Percentiles rank a stretch among this genome's conserved stretches.
phyloP scores from a whole-genome alignment of 2,329 filamentous ascomycete genomes.

The Blastomyces silverae region DNA sequence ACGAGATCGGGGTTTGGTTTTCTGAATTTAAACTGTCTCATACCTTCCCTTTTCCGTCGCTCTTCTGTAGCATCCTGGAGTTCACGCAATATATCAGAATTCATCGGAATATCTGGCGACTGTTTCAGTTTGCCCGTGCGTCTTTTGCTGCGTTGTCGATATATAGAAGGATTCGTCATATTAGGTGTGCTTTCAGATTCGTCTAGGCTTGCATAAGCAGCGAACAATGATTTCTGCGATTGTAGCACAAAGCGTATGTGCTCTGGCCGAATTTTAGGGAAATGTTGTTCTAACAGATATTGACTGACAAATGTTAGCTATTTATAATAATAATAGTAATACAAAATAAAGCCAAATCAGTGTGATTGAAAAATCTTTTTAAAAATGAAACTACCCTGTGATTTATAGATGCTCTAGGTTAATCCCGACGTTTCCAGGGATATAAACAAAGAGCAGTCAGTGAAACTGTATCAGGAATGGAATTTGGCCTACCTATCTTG shows the following conservation, averaged over 20 bases:
- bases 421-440: background rate
- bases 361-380: background rate
- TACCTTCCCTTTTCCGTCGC: slow-evolving; percentile 7
- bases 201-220: slow-evolving; percentile 27
- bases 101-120: background rate
- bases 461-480: slow-evolving; percentile 11
- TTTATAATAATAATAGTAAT: background rate
- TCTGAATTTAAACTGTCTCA: background rate
- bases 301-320: slow-evolving; percentile 22
- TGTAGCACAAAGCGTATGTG: slow-evolving; percentile 3
- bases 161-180: slow-evolving; percentile 14
- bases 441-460: slow-evolving; percentile 16
- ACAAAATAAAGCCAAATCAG: background rate
- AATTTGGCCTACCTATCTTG: slow-evolving; percentile 24
- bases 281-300: slow-evolving; percentile 24
- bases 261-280: slow-evolving; percentile 1
- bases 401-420: background rate
- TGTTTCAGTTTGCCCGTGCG: background rate
- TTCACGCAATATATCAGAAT: background rate
- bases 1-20: slow-evolving; percentile 19
- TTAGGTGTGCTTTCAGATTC: slow-evolving; percentile 23
- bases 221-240: slow-evolving; percentile 22
- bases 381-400: too few relatives aligned
- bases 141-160: background rate
- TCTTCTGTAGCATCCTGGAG: background rate